Percentiles rank a stretch among this genome's conserved stretches.
phyloP scores from a whole-genome alignment of 169 alveolate species.

The Eimeria praecox region DNA sequence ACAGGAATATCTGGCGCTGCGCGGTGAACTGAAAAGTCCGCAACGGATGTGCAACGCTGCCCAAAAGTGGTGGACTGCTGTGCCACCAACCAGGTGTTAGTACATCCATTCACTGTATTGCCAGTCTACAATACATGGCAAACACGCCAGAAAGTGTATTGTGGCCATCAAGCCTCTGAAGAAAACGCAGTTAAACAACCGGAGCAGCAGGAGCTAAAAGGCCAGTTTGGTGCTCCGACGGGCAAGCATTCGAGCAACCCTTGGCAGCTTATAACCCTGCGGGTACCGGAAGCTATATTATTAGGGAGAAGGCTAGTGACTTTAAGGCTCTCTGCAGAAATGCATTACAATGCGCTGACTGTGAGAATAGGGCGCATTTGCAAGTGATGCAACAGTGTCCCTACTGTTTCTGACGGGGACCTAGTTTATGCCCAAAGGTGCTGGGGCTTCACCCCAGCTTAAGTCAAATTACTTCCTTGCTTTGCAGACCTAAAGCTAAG shows the following conservation, averaged over 20 bases:
- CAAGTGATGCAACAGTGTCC: neutral
- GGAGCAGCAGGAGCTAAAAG: too few relatives aligned
- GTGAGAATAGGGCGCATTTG: neutral
- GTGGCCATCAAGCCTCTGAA: neutral
- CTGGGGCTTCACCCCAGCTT: neutral
- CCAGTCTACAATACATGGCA: too few relatives aligned
- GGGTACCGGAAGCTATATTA: neutral
- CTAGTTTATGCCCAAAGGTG: too few relatives aligned
- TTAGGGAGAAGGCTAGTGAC: neutral
- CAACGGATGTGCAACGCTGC: too few relatives aligned
- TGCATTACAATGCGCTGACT: neutral
- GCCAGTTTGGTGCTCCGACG: neutral
- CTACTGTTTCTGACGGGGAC: neutral
- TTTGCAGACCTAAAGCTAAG: neutral
- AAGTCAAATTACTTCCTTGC: neutral
- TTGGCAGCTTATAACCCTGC: neutral
- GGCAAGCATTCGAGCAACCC: neutral
- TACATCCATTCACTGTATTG: neutral
- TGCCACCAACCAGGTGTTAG: neutral
- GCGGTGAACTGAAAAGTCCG: neutral
- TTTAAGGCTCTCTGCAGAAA: neutral
- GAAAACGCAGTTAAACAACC: too few relatives aligned
- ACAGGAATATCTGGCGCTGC: neutral
- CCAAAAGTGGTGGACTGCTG: neutral
- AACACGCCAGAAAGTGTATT: neutral